Percentiles rank a stretch among this genome's conserved stretches.
phyloP scores from a whole-genome alignment of 2,329 filamentous ascomycete species.

The Byssothecium circinans region DNA sequence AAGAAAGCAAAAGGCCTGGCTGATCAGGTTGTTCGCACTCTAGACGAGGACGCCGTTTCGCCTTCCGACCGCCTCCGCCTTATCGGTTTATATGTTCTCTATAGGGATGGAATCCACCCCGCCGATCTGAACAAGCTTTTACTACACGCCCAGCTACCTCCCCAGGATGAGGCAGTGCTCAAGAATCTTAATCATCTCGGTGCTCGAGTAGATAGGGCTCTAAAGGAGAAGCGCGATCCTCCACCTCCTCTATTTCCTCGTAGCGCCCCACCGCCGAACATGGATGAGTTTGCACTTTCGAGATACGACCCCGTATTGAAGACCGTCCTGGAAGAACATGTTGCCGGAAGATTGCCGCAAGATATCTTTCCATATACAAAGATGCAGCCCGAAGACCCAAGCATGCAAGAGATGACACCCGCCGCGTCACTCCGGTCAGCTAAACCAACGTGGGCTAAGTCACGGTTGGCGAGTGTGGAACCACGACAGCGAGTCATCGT shows the following conservation, averaged over 20 bases:
- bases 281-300: slow-evolving; percentile 80
- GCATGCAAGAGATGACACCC: slow-evolving; percentile 57
- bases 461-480: slow-evolving; percentile 72
- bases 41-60: slow-evolving; percentile 78
- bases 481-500: slow-evolving; percentile 89
- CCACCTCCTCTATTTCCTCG: slow-evolving; percentile 70
- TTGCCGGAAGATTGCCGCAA: slow-evolving; percentile 46
- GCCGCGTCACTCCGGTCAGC: slow-evolving; percentile 78
- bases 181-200: slow-evolving; percentile 81
- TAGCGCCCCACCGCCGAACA: slow-evolving; percentile 52
- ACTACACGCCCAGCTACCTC: slow-evolving; percentile 76
- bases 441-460: slow-evolving; percentile 93
- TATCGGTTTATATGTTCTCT: slow-evolving; percentile 82
- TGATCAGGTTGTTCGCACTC: slow-evolving; percentile 79
- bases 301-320: slow-evolving; percentile 83
- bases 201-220: slow-evolving; percentile 66
- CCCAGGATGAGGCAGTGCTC: slow-evolving; percentile 71
- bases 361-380: slow-evolving; percentile 53
- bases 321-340: slow-evolving; percentile 74
- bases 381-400: slow-evolving; percentile 62
- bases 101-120: slow-evolving; percentile 78
- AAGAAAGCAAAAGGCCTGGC: slow-evolving; percentile 88
- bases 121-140: slow-evolving; percentile 85
- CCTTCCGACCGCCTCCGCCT: slow-evolving; percentile 78
- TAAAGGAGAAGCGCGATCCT: slow-evolving; percentile 76